Evolutionary conservation across 225 moss, liverwort and hornwort species (phyloP), one percentile per base, ranked within the genome.

Genomic region (Bryoerythrophyllum caledonicum): DNA sequence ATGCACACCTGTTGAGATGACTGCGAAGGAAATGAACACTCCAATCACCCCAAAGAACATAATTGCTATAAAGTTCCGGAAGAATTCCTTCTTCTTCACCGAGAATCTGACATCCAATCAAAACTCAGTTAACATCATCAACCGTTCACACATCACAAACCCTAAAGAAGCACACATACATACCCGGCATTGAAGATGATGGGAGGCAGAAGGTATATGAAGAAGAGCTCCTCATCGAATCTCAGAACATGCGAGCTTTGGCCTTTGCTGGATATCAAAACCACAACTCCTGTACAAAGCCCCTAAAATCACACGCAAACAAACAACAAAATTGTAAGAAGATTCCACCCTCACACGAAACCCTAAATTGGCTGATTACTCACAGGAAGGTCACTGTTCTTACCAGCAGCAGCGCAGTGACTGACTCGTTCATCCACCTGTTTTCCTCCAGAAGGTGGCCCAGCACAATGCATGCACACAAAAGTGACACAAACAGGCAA

Each of bases 131-230:
- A 11, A 14, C 5, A 56, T 21, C 43, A 57, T 7, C 27, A 49
- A 8, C 53, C 40, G 28, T 73, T 35, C 53, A 30, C 30, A 25
- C 34, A 10, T 17, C 41, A 55, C 46, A 46, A 27, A 40, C 53
- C 59, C 3, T 67, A 34, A 51, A 19, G 32, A 57, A 61, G 28
- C 58, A 43, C 10, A 1, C 46, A 26, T 62, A 37, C 77, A 17
- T 75, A 97, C 79, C 96, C 96, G 7, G 96, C 96, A 74, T 97
- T 97, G 76, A 97, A 94, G 17, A 97, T 92, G 65, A 94, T 97
- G 7, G 94, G 96, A 60, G 94, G 96, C 4, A 97, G 92, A 58
- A 97, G 91, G 68, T 92, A 94, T 24, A 92, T 91, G 61, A 97
- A 97, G 40, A 97, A 94, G 7, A 97, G 82, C 80, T 97, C 92